Conservation (phyloP, 2,329 filamentous ascomycete genomes). For the Paradendryphiella salina region DNA sequence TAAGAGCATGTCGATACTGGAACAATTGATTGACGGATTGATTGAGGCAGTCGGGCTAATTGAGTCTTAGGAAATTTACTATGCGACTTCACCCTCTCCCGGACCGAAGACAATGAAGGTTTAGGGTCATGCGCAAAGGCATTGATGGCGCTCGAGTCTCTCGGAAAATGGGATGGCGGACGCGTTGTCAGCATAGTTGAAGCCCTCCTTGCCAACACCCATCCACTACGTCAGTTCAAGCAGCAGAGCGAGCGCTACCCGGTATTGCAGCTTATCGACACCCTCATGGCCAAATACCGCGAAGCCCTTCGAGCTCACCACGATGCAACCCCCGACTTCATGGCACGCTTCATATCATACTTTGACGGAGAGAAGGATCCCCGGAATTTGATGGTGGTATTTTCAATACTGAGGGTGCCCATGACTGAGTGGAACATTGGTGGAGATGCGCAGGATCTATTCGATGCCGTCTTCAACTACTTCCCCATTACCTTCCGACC, state of each 20-base stretch:
- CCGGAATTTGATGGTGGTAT: conserved; percentile 70
- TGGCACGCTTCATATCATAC: conserved; percentile 64
- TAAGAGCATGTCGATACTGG: neutral
- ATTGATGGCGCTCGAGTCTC: conserved; percentile 61
- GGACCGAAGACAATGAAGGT: conserved; percentile 59
- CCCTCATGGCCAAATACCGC: conserved; percentile 63
- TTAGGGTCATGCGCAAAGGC: conserved; percentile 62
- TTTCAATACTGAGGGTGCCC: conserved; percentile 67
- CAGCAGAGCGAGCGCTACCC: conserved; percentile 64
- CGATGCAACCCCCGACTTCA: conserved; percentile 56
- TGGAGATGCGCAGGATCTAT: conserved; percentile 60
- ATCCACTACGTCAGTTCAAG: conserved; percentile 64
- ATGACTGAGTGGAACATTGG: conserved; percentile 70
- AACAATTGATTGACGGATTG: neutral
- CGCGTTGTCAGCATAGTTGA: conserved; percentile 58
- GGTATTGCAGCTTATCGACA: conserved; percentile 64
- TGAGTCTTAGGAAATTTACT: conserved; percentile 56
- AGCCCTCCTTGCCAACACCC: conserved; percentile 57
- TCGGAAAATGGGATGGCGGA: conserved; percentile 63
- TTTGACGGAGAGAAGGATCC: conserved; percentile 72
- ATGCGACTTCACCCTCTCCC: conserved; percentile 66
- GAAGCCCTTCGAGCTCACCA: conserved; percentile 54
- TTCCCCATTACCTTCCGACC: conserved; percentile 73
- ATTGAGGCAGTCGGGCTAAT: neutral
- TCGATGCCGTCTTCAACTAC: conserved; percentile 72